Evolutionary conservation across 164 flowering plant genomes (phyloP), one percentile per base, ranked within the genome.

Genomic region (Magnolia sinica): DNA sequence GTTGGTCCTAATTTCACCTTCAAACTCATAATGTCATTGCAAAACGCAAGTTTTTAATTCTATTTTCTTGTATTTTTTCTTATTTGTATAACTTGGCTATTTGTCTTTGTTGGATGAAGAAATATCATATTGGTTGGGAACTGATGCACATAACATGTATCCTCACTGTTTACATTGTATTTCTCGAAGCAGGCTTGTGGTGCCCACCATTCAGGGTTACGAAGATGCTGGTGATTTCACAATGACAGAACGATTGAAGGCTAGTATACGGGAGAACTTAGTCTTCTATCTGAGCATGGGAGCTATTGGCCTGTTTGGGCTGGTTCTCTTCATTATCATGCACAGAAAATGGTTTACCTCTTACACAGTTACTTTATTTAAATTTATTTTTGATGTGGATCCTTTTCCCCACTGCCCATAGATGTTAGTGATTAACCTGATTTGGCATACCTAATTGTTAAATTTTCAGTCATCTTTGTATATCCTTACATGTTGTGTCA

Each of bases 201-300:
- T 87, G 82, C 99, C 99, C 81, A 89, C 87, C 83, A 92, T 96
- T 79, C 98, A 96, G 94, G 99, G 99, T 82, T 94, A 84, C 82
- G 98, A 96, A 90, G 99, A 96, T 89, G 99, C 98, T 78, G 99
- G 99, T 64, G 98, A 94, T 83, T 96, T 96, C 83, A 92, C 95
- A 64, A 76, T 92, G 71, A 82, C 77, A 69, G 98, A 88, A 83
- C 86, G 95, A 85, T 70, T 96, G 84, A 91, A 84, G 89, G 91
- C 98, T 73, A 96, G 99, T 75, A 74, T 94, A 23, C 98, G 84
- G 74, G 96, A 78, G 64, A 96, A 96, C 83, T 80, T 96, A 69
- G 86, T 94, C 68, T 96, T 96, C 86, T 96, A 96, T 83, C 79
- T 89, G 10, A 83, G 84, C 74, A 86, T 96, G 79, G 99, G 98